phyloP scores from a whole-genome alignment of 768 basidiomycete species.

The Fomitopsis pulvina region DNA sequence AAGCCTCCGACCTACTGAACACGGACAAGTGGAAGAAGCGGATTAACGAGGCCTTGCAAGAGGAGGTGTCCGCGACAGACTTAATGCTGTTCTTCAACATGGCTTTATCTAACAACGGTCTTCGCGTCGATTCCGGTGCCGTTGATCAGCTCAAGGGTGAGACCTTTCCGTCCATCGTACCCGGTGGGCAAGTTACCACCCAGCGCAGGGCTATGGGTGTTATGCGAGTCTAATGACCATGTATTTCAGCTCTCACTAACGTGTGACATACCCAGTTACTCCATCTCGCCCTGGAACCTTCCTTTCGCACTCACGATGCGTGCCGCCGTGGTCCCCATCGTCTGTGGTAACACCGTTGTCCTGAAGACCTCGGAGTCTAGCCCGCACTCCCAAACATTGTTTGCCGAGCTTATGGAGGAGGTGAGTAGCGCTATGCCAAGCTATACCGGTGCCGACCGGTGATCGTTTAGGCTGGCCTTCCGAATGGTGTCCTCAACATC shows the following conservation, averaged over 20 bases:
- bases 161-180: constrained; percentile 34
- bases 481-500: constrained; percentile 52
- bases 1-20: constrained; percentile 38
- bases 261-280: constrained; percentile 30
- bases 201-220: constrained; percentile 22
- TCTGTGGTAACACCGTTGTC: constrained; percentile 53
- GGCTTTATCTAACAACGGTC: constrained; percentile 11
- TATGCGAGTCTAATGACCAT: not conserved
- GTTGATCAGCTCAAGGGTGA: constrained; percentile 36
- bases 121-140: constrained; percentile 30
- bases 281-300: constrained; percentile 53
- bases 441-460: not conserved
- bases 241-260: not conserved
- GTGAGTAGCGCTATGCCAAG: constrained; percentile 8
- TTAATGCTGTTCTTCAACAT: constrained; percentile 23
- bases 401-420: constrained; percentile 42
- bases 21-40: constrained; percentile 35
- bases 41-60: constrained; percentile 25
- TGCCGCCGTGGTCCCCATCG: constrained; percentile 37
- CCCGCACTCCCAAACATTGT: constrained; percentile 39
- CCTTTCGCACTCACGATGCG: constrained; percentile 39
- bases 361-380: constrained; percentile 46
- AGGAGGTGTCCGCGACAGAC: constrained; percentile 33
- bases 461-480: constrained; percentile 45
- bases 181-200: constrained; percentile 37